Evolutionary conservation across 2,329 filamentous ascomycete genomes (phyloP).

Genomic region (Aspergillus japonicus): DNA sequence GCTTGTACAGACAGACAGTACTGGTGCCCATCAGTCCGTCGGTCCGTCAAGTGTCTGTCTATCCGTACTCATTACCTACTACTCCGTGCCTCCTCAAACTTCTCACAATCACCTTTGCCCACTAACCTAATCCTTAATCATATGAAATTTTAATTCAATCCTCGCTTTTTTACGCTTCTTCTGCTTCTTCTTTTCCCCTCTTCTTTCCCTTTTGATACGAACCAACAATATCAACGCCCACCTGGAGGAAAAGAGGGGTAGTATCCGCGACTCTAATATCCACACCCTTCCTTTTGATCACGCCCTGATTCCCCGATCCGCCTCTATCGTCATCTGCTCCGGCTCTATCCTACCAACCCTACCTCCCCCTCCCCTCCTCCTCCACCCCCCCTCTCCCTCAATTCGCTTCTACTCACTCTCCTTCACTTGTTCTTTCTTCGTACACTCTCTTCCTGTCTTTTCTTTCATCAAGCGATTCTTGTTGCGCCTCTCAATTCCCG

Average conservation of each 20-base stretch:
- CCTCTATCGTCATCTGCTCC: conserved; percentile 9
- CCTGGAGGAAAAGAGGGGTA: conserved; percentile 11
- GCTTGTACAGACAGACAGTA: too few species aligned
- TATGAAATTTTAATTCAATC: background rate
- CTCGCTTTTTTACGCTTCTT: background rate
- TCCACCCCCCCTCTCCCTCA: conserved; percentile 2
- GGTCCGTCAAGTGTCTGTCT: background rate
- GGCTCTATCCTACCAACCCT: conserved; percentile 4
- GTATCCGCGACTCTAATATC: conserved; percentile 6
- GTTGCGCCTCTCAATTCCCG: conserved; percentile 6
- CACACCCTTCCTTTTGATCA: conserved; percentile 13
- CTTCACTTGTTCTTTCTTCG: background rate
- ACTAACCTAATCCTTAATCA: background rate
- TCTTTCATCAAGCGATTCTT: background rate
- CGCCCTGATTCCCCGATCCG: conserved; percentile 9
- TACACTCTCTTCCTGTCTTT: background rate
- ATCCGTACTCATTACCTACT: too few species aligned
- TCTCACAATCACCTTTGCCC: too few species aligned
- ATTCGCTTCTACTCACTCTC: background rate
- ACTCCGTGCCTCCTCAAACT: too few species aligned
- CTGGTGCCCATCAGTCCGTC: background rate
- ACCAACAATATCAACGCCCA: background rate
- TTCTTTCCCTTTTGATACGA: background rate
- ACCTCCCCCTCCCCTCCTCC: conserved; percentile 1
- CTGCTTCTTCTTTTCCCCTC: background rate